These are phyloP conservation scores for Cubamyces lactineus DNA, from an alignment of 768 basidiomycete species.

Conservation along the genomic window DNA sequence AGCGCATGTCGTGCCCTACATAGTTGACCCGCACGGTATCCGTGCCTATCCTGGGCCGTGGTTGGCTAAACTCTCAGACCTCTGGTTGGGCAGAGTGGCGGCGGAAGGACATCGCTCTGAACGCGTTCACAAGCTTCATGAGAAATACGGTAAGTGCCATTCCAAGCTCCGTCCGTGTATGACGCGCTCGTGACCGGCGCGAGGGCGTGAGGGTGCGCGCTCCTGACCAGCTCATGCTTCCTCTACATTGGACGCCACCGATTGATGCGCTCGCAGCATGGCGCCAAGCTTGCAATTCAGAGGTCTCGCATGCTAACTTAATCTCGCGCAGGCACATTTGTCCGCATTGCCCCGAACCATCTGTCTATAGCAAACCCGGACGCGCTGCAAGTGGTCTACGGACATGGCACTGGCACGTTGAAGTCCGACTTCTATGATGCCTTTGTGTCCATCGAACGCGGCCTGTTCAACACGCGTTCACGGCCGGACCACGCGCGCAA, in stretches of 20 bases:
- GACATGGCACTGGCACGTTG: constrained; percentile 81
- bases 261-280: too few species aligned
- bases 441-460: constrained; percentile 45
- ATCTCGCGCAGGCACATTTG: constrained; percentile 38
- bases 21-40: constrained; percentile 62
- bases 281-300: not conserved
- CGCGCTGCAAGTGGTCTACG: constrained; percentile 76
- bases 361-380: constrained; percentile 64
- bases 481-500: constrained; percentile 82
- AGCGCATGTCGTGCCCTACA: constrained; percentile 48
- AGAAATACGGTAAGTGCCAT: constrained; percentile 64
- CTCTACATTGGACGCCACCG: too few species aligned
- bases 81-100: constrained; percentile 70
- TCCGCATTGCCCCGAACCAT: constrained; percentile 50
- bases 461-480: constrained; percentile 80
- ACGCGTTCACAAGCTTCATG: constrained; percentile 70
- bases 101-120: constrained; percentile 78
- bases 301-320: not conserved
- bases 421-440: constrained; percentile 62
- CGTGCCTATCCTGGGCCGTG: constrained; percentile 49
- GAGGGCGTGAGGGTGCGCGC: not conserved
- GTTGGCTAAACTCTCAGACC: constrained; percentile 70
- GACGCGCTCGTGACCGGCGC: constrained; percentile 20
- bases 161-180: constrained; percentile 11
- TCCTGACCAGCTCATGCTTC: too few species aligned